Percentiles rank a stretch among this genome's conserved stretches.
Conservation (phyloP, 495 filamentous ascomycete species). For the Lasiosphaeria ovina region DNA sequence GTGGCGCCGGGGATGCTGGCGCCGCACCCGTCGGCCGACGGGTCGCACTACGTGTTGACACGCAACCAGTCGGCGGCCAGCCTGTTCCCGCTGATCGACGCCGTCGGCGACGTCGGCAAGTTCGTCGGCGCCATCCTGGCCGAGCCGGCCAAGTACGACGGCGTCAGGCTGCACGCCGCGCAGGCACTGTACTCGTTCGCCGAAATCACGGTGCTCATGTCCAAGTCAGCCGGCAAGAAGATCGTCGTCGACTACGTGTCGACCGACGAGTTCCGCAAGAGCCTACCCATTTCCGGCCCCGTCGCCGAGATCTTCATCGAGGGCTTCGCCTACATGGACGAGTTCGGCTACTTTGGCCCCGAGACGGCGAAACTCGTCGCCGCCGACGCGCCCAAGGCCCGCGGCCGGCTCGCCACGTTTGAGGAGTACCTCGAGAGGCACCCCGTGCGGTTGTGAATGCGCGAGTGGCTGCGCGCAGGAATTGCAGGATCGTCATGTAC, state of each 20-base stretch:
- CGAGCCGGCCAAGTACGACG: constrained; percentile 50
- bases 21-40: constrained; percentile 29
- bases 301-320: constrained; percentile 34
- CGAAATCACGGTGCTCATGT: constrained; percentile 38
- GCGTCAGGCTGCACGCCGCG: constrained; percentile 44
- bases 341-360: constrained; percentile 50
- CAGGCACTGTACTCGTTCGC: constrained; percentile 35
- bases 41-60: constrained; percentile 29
- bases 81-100: constrained; percentile 45
- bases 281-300: constrained; percentile 19
- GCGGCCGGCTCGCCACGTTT: constrained; percentile 35
- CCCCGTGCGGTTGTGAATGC: constrained; percentile 15
- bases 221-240: constrained; percentile 45
- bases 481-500: too few relatives aligned
- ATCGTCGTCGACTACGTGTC: constrained; percentile 46
- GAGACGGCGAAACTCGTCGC: constrained; percentile 38
- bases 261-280: constrained; percentile 34
- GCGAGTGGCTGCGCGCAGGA: too few relatives aligned
- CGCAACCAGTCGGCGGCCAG: constrained; percentile 29
- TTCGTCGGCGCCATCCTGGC: constrained; percentile 52
- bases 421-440: constrained; percentile 44
- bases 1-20: constrained; percentile 26
- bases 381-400: constrained; percentile 37
- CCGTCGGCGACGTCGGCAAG: constrained; percentile 48
- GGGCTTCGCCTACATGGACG: constrained; percentile 35